A percentile compares a stretch with the other conserved stretches of the same genome.
These are phyloP conservation scores for Fomitiporia mediterranea DNA, from an alignment of 1,284 basidiomycete genomes.

Conservation along the genomic window DNA sequence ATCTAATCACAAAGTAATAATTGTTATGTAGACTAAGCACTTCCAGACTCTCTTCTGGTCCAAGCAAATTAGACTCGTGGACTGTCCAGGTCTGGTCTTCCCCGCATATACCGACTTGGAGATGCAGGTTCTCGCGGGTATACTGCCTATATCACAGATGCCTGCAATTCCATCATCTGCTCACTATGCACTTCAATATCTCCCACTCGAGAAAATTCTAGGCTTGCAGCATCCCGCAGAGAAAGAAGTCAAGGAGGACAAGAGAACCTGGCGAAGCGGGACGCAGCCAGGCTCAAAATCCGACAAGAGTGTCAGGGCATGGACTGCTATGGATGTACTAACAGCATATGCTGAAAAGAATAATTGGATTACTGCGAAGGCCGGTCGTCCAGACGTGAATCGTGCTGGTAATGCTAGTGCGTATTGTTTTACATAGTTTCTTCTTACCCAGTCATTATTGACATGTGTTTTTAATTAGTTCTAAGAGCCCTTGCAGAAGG, in stretches of 20 bases:
- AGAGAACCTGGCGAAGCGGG: conserved; percentile 66
- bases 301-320: conserved; percentile 29
- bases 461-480: conserved; percentile 46
- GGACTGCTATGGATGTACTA: conserved; percentile 82
- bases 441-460: not conserved
- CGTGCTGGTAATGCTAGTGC: conserved; percentile 84
- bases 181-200: conserved; percentile 58
- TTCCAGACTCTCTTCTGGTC: conserved; percentile 92
- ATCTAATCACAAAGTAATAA: too few relatives aligned
- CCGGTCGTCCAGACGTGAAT: conserved; percentile 82
- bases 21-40: conserved; percentile 73
- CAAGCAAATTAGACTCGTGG: conserved; percentile 73
- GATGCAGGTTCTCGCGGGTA: conserved; percentile 64
- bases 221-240: conserved; percentile 50
- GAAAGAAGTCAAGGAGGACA: conserved; percentile 43
- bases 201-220: conserved; percentile 77
- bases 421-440: conserved; percentile 31
- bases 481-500: conserved; percentile 78
- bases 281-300: conserved; percentile 35
- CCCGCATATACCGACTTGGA: conserved; percentile 78
- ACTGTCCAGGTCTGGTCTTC: conserved; percentile 84
- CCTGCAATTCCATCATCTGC: conserved; percentile 77
- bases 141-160: conserved; percentile 86
- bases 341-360: conserved; percentile 72
- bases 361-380: conserved; percentile 85